A percentile compares a stretch with the other conserved stretches of the same genome.
These are phyloP conservation scores for Parietaria judaica DNA, from an alignment of 306 rosid species.

Conservation along the genomic window DNA sequence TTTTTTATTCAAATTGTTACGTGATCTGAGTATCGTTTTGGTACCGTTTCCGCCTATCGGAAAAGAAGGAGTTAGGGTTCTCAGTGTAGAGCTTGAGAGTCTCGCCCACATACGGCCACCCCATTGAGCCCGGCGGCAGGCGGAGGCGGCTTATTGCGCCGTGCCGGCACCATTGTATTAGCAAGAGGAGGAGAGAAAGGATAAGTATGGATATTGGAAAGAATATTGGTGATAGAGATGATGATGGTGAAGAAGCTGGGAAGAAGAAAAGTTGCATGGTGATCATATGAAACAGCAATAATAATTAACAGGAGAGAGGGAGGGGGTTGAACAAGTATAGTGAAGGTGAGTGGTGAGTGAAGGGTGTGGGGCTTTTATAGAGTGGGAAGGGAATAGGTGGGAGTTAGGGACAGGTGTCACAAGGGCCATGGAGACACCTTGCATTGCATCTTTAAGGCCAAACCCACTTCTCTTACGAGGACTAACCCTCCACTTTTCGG, in stretches of 20 bases:
- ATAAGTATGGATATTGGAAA: background rate
- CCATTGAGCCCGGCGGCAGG: constrained; percentile 90
- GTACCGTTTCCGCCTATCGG: constrained; percentile 54
- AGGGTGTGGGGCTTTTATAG: constrained; percentile 11
- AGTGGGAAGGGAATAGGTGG: constrained; percentile 11
- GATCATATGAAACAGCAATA: background rate
- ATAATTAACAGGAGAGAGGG: constrained; percentile 6
- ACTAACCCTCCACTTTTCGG: background rate
- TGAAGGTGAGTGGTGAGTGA: background rate
- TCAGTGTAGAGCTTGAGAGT: constrained; percentile 65
- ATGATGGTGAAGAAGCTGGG: background rate
- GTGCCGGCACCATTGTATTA: constrained; percentile 36
- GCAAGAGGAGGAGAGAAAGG: constrained; percentile 23
- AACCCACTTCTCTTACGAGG: constrained; percentile 5
- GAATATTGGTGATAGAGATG: background rate
- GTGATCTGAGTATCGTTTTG: too few species aligned
- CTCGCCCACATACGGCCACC: constrained; percentile 85
- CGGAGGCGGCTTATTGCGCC: constrained; percentile 24
- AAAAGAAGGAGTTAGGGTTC: constrained; percentile 76
- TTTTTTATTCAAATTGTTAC: too few species aligned
- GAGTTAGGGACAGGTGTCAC: constrained; percentile 40
- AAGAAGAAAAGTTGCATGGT: constrained; percentile 36
- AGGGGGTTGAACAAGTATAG: constrained; percentile 15
- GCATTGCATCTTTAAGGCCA: constrained; percentile 1
- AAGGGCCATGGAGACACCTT: constrained; percentile 26